phyloP scores from a whole-genome alignment of 208 protist species.

The Porcisia hertigi region DNA sequence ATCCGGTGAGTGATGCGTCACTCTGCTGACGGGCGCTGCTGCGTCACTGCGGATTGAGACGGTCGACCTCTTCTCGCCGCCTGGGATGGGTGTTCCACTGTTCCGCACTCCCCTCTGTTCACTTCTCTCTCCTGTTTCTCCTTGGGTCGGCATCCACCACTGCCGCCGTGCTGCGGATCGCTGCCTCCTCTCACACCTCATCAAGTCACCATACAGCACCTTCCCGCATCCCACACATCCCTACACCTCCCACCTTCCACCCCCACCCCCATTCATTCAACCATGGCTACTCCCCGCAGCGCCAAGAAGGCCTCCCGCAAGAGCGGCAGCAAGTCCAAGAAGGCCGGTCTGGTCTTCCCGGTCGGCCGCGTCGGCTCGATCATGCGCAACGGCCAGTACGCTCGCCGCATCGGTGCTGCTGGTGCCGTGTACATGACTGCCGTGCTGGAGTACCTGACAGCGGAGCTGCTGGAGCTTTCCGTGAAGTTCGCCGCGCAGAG shows the following conservation, averaged over 20 bases:
- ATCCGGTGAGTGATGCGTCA: not conserved
- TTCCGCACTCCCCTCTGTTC: not conserved
- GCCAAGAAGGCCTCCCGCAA: slow-evolving; percentile 82
- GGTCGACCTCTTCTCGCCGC: not conserved
- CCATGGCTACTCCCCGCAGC: slow-evolving; percentile 68
- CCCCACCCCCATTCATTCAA: not conserved
- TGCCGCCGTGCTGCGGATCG: not conserved
- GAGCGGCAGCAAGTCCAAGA: slow-evolving; percentile 86
- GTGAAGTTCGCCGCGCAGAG: slow-evolving; percentile 77
- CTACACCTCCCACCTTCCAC: not conserved
- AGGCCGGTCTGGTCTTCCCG: slow-evolving; percentile 98
- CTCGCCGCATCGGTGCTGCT: slow-evolving; percentile 95
- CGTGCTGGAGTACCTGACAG: slow-evolving; percentile 98
- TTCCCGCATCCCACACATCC: not conserved
- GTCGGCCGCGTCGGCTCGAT: slow-evolving; percentile 97
- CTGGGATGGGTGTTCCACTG: not conserved
- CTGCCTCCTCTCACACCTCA: not conserved
- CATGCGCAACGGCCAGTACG: slow-evolving; percentile 96
- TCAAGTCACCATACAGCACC: not conserved
- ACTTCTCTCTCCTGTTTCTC: not conserved
- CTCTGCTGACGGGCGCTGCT: not conserved
- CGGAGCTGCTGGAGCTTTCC: slow-evolving; percentile 84
- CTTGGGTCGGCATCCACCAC: no score
- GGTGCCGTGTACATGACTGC: slow-evolving; percentile 99
- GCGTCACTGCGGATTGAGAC: not conserved